These are phyloP conservation scores for Brassica nigra DNA, from an alignment of 345 rosid species.

Conservation along the genomic window DNA sequence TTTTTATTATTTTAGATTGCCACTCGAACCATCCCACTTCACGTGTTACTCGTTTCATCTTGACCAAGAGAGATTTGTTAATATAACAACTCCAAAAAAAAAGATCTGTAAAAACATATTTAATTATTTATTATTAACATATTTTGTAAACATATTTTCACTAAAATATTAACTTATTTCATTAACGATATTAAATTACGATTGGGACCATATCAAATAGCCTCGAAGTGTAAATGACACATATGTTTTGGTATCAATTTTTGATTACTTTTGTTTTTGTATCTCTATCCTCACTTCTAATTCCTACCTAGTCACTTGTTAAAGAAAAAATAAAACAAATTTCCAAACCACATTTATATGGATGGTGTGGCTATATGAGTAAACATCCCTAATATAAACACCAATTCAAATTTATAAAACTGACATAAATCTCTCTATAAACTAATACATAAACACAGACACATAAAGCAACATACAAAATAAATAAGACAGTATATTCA, in stretches of 20 bases:
- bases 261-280: neutral
- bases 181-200: neutral
- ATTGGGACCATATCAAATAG: neutral
- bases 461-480: neutral
- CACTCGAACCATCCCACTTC: neutral
- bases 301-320: no score
- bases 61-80: neutral
- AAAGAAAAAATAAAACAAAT: no score
- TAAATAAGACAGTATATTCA: neutral
- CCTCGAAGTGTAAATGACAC: neutral
- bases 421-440: no score
- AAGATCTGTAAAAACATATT: neutral
- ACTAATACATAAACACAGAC: neutral
- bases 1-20: neutral
- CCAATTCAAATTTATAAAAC: neutral
- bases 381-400: neutral
- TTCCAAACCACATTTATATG: no score
- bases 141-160: neutral
- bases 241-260: neutral
- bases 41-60: slow-evolving; percentile 17
- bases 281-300: neutral
- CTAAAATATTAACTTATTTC: neutral
- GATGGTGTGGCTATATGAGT: no score
- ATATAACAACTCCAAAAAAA: neutral
- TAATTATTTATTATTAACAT: neutral